Percentiles rank a stretch among this genome's conserved stretches.
These are phyloP conservation scores for Aspergillus cavernicola DNA, from an alignment of 495 filamentous ascomycete genomes.

Conservation along the genomic window DNA sequence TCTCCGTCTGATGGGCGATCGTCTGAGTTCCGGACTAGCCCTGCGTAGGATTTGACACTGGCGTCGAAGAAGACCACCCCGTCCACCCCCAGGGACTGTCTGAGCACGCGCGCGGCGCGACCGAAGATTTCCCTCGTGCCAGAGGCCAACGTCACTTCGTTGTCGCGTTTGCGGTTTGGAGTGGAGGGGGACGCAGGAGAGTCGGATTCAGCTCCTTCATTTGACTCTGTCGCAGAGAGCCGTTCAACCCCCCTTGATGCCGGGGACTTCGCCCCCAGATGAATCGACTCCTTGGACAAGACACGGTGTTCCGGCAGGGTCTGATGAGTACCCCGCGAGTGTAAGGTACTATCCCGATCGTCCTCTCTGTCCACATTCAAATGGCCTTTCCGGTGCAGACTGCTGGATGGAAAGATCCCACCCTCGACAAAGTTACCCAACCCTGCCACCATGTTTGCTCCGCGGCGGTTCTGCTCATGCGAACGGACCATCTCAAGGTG, in stretches of 20 bases:
- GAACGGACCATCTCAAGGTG: constrained; percentile 12
- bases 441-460: constrained; percentile 13
- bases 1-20: constrained; percentile 3
- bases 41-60: constrained; percentile 11
- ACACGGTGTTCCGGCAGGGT: not conserved
- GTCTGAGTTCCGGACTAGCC: constrained; percentile 1
- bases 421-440: constrained; percentile 17
- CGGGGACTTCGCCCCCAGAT: not conserved
- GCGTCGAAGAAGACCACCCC: constrained; percentile 49
- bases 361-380: not conserved
- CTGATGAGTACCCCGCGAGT: not conserved
- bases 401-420: not conserved
- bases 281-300: not conserved
- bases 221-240: too few relatives aligned
- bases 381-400: not conserved
- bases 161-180: not conserved
- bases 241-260: too few relatives aligned
- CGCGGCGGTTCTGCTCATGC: constrained; percentile 5
- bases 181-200: not conserved
- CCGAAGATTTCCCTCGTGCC: constrained; percentile 9
- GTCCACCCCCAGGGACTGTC: constrained; percentile 44
- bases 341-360: not conserved
- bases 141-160: not conserved
- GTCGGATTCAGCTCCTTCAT: not conserved
- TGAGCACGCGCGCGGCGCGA: constrained; percentile 42